Base-by-base conservation (phyloP, 2,329 filamentous ascomycete genomes). In the Periglandula ipomoeae region DNA sequence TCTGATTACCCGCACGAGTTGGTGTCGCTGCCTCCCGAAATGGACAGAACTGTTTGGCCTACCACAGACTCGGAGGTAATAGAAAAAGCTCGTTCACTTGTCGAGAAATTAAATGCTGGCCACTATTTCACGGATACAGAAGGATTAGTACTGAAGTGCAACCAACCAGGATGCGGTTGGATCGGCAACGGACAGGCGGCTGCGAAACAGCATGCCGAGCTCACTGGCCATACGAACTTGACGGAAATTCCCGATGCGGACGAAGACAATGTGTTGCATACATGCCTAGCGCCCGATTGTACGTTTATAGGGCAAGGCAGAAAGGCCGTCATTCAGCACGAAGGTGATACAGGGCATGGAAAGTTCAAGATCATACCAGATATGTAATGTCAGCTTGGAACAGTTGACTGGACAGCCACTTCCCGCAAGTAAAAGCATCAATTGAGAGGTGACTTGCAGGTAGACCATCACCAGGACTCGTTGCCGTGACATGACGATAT, bases 101-200 rank as follows among this genome's bases (percentile, higher is more conserved):
- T 85, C 44, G 66, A 68, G 53, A 77, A 84, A 52, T 71, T 97
- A 35, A 68, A 72, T 52, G 76, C 83, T 55, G 75, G 79, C 46
- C 81, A 94, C 62, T 97, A 97, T 63, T 96, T 81, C 59, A 96
- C 90, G 0, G 89, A 96, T 63, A 95, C 89, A 0, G 79, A 85
- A 20, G 83, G 83, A 1, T 89, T 96, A 60, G 74, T 79, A 34
- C 78, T 96, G 50, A 81, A 75, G 59, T 97, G 91, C 64, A 88
- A 89, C 54, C 70, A 75, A 3, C 59, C 63, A 13, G 63, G 71
- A 8, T 91, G 87, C 60, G 75, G 78, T 2, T 81, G 79, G 74
- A 75, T 82, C 17, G 82, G 86, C 0, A 79, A 79, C 49, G 87
- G 87, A 1, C 74, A 88, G 63, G 67, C 68, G 38, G 79, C 76